phyloP scores from a whole-genome alignment of 2,329 filamentous ascomycete species.

The Thelonectria discophora region DNA sequence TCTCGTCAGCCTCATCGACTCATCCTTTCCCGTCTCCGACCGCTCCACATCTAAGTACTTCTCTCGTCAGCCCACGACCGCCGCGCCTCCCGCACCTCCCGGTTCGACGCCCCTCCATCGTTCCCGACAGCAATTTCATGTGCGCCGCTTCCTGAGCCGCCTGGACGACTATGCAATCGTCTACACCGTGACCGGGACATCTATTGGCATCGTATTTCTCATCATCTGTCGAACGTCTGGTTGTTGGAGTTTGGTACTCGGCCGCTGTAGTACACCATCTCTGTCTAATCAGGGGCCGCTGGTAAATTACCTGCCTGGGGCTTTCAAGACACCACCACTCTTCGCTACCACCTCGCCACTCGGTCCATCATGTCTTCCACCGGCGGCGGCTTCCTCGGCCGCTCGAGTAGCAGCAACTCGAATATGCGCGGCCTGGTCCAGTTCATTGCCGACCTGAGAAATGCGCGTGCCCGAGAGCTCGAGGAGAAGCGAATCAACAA shows the following conservation, averaged over 20 bases:
- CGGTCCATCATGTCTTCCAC: slow-evolving; percentile 61
- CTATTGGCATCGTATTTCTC: slow-evolving; percentile 21
- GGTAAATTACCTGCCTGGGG: slow-evolving; percentile 31
- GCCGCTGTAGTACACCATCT: slow-evolving; percentile 24
- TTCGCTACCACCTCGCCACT: slow-evolving; percentile 12
- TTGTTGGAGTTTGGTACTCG: slow-evolving; percentile 19
- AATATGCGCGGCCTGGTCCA: slow-evolving; percentile 89
- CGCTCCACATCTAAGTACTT: slow-evolving; percentile 23
- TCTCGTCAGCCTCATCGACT: slow-evolving; percentile 25
- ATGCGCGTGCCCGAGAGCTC: slow-evolving; percentile 91
- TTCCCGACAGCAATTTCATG: slow-evolving; percentile 40
- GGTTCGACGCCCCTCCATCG: slow-evolving; percentile 40
- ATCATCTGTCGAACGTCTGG: slow-evolving; percentile 17
- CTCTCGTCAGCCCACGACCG: slow-evolving; percentile 33
- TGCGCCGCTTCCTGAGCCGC: slow-evolving; percentile 39
- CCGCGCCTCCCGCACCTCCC: slow-evolving; percentile 38
- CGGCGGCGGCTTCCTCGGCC: slow-evolving; percentile 70
- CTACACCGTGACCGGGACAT: slow-evolving; percentile 38
- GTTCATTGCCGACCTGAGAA: slow-evolving; percentile 96
- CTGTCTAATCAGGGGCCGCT: slow-evolving; percentile 39
- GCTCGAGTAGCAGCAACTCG: slow-evolving; percentile 70
- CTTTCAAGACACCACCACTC: slow-evolving; percentile 17
- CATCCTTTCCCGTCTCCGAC: slow-evolving; percentile 28
- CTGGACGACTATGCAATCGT: slow-evolving; percentile 47
- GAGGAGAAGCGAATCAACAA: slow-evolving; percentile 99